Evolutionary conservation across 73 alveolate genomes (phyloP), one percentile per base, ranked within the genome.

Genomic region (Tetrahymena malaccensis): DNA sequence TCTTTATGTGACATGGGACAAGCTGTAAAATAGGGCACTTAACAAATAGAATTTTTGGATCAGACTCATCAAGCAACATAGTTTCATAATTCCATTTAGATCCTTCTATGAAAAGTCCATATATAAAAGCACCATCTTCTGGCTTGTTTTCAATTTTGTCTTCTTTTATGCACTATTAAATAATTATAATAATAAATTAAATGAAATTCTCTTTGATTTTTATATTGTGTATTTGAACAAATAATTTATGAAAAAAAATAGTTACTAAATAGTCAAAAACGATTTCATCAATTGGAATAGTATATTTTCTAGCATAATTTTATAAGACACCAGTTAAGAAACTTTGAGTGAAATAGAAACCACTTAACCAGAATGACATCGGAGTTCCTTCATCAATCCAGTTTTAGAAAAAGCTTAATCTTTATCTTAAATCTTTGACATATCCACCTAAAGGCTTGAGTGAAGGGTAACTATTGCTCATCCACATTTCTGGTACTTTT

Each of bases 251-350:
- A n/a, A 96, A 97, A 89, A 97, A 97, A 89, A 96, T 98, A 96
- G 97, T 94, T 34, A 98, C 98, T 94, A 98, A 98, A 94, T 97
- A 98, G 95, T 99, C 99, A 96, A 99, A 99, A 40, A 97, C 97
- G 93, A 99, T 98, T 93, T 98, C 98, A 99, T 99, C 99, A 94
- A 99, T 99, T 25, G 99, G 99, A 50, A 99, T 98, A 94, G 97
- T 98, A 94, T 97, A 96, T 94, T 98, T 98, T 97, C 99, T 98
- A 17, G 99, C 99, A 96, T 99, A 99, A 96, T 99, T 99, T 97
- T 99, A 99, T 58, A 98, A 96, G 43, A 99, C 99, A 70, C 99
- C 99, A 17, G 99, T 99, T 98, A 99, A 97, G 98, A 98, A 99
- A 84, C 99, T 99, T 96, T 99, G 99, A 34, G 99, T 99, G 98